Evolutionary conservation across 1,284 basidiomycete genomes (phyloP), one percentile per base, ranked within the genome.

Genomic region (Phylloboletellus chloephorus): DNA sequence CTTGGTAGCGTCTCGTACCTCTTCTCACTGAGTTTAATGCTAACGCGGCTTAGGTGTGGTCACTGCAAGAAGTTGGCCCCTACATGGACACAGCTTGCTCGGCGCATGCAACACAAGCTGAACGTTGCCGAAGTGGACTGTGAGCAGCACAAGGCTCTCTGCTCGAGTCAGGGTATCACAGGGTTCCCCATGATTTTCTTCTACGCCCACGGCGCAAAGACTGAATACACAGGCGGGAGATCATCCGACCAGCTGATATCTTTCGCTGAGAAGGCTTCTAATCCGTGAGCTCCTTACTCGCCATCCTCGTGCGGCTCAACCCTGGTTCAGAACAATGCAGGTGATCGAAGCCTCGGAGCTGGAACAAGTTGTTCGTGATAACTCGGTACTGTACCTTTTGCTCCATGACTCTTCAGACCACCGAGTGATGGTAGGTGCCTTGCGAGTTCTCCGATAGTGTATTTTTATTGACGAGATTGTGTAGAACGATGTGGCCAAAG

Each of bases 31-130:
- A 29, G 31, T 31, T 17, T 20, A 29, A 4, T 31, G 40, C 19
- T 47, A 22, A 34, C 35, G 2, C 19, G 15, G 2, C 20, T 16
- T 37, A 76, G 78, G 79, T 94, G 91, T 60, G 83, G 86, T 2
- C 92, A 95, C 67, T 94, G 91, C 73, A 92, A 93, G 67, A 87
- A 88, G 54, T 73, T 94, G 2, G 85, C 87, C 0, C 90, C 91
- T 0, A 70, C 68, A 0, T 95, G 90, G 83, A 68, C 68, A 2
- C 70, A 85, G 39, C 73, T 97, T 5, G 91, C 86, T 0, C 63
- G 65, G 28, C 66, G 68, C 24, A 78, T 91, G 71, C 73, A 82
- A 51, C 69, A 73, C 48, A 79, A 78, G 42, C 66, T 92, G 25
- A 84, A 76, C 35, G 67, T 97, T 8, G 89, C 80, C 1, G 82